Conservation (phyloP, 2,329 filamentous ascomycete species). For the Penicillium sp. region DNA sequence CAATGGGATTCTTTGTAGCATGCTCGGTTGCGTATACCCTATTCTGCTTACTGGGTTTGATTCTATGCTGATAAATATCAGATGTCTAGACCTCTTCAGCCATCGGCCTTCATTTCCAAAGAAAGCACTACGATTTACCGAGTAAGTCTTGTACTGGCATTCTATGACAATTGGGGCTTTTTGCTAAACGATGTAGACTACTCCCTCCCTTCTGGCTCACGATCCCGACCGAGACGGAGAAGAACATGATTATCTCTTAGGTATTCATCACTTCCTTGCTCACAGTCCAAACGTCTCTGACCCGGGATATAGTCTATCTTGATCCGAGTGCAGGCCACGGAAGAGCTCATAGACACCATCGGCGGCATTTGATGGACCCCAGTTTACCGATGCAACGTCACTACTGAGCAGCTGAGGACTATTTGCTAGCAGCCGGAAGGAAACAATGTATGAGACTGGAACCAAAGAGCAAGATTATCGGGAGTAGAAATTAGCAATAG, state of each 20-base stretch:
- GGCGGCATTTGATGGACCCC: background rate
- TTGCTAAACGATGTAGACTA: background rate
- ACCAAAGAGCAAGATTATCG: background rate
- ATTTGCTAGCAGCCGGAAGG: background rate
- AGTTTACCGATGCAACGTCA: background rate
- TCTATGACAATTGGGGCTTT: background rate
- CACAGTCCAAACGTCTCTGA: background rate
- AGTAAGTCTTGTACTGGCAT: background rate
- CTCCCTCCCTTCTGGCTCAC: background rate
- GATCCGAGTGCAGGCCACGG: background rate
- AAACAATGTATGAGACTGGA: background rate
- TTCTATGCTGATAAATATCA: background rate
- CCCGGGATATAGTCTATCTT: background rate
- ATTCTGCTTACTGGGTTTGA: background rate
- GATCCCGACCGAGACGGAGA: background rate
- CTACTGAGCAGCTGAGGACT: background rate
- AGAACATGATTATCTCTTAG: background rate
- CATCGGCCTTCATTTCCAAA: background rate
- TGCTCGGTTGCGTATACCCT: background rate
- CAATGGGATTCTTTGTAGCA: background rate
- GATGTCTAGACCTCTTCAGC: background rate
- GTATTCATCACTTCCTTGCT: background rate
- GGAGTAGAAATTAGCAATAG: background rate
- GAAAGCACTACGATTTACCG: background rate
- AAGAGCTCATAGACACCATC: background rate